A percentile compares a stretch with the other conserved stretches of the same genome.
Evolutionary conservation across 768 basidiomycete genomes (phyloP).

Genomic region (Antrodiella citrinella): DNA sequence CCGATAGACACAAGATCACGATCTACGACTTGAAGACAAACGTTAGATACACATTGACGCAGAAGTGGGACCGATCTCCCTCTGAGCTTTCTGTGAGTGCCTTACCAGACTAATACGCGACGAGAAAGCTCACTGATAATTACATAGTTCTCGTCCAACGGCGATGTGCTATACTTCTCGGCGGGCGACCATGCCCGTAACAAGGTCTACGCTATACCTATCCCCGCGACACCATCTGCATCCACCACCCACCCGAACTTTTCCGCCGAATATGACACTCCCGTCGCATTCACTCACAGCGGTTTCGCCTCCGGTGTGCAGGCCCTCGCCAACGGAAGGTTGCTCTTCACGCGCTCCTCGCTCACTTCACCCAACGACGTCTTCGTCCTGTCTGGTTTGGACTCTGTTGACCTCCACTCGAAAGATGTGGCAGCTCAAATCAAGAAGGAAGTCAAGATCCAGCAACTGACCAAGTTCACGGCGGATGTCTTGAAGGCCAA

Average conservation of each 20-base stretch:
- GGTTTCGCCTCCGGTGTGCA: slow-evolving; percentile 58
- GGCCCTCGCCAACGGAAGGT: slow-evolving; percentile 45
- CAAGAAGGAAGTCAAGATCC: slow-evolving; percentile 21
- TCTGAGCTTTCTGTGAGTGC: slow-evolving; percentile 45
- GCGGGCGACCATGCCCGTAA: slow-evolving; percentile 72
- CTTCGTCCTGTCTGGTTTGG: slow-evolving; percentile 49
- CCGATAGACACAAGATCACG: slow-evolving; percentile 75
- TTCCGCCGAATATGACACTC: slow-evolving; percentile 36
- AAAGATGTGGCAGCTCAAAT: slow-evolving; percentile 15
- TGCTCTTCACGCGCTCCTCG: slow-evolving; percentile 69
- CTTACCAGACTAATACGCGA: too few relatives aligned
- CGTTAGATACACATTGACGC: slow-evolving; percentile 67
- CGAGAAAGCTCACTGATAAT: not conserved
- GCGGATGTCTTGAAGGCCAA: slow-evolving; percentile 48
- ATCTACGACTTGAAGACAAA: slow-evolving; percentile 65
- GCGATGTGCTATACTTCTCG: slow-evolving; percentile 59
- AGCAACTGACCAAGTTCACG: slow-evolving; percentile 64
- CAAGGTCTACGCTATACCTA: slow-evolving; percentile 63
- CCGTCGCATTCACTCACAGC: slow-evolving; percentile 49
- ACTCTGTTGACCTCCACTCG: slow-evolving; percentile 22
- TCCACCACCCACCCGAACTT: slow-evolving; percentile 47
- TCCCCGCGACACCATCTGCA: slow-evolving; percentile 52
- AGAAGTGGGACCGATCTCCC: slow-evolving; percentile 82
- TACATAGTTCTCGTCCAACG: slow-evolving; percentile 65
- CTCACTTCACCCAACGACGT: slow-evolving; percentile 76